phyloP scores from a whole-genome alignment of 192 early-diverging fungal genomes.

The Backusella psychrophila region DNA sequence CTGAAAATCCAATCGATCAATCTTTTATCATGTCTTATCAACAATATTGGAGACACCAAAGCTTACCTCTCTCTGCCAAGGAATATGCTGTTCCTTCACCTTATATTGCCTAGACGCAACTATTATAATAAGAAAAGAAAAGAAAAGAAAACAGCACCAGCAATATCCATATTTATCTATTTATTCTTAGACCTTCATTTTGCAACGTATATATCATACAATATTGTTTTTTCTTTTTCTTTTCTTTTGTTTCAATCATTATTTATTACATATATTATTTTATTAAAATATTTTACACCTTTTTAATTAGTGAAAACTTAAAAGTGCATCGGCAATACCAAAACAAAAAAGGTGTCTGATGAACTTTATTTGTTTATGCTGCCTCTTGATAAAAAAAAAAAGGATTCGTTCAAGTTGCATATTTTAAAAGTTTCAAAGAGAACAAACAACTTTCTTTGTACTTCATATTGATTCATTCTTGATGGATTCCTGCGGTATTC shows the following conservation, averaged over 20 bases:
- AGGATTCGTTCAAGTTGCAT: too few species aligned
- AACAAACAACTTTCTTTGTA: too few species aligned
- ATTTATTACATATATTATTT: background rate
- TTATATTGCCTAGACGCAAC: background rate
- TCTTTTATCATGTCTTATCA: background rate
- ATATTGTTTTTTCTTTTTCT: background rate
- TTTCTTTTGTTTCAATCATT: background rate
- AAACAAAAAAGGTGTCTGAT: too few species aligned
- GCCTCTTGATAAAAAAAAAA: too few species aligned
- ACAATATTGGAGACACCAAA: constrained; percentile 20
- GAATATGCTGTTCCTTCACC: background rate
- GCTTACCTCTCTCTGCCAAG: constrained; percentile 12
- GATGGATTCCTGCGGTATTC: background rate
- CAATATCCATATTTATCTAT: background rate
- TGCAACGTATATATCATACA: background rate
- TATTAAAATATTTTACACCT: background rate
- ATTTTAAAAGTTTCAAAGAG: too few species aligned
- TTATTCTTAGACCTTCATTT: background rate
- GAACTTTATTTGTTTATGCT: too few species aligned
- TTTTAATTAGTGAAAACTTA: background rate
- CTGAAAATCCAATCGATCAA: constrained; percentile 6
- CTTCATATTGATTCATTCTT: too few species aligned
- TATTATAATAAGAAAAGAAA: background rate
- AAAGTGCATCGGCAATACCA: too few species aligned
- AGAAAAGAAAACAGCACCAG: background rate